phyloP scores from a whole-genome alignment of 495 filamentous ascomycete genomes.

The Chaetomidium leptoderma region DNA sequence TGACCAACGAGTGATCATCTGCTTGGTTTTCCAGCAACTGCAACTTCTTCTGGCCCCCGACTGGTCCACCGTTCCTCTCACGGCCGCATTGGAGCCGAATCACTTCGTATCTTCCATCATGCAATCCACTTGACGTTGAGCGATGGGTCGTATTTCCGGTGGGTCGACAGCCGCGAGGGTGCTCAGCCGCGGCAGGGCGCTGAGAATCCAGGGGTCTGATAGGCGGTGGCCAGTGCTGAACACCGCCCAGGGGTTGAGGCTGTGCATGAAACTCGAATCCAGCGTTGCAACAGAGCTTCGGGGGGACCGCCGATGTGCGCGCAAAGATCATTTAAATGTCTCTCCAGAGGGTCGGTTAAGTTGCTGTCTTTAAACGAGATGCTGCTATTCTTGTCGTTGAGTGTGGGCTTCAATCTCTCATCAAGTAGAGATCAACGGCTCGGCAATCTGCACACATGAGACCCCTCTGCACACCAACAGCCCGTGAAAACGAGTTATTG shows the following conservation, averaged over 20 bases:
- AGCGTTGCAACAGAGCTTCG: background rate
- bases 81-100: background rate
- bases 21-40: background rate
- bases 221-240: constrained; percentile 20
- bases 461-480: no score
- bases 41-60: background rate
- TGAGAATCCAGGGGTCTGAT: constrained; percentile 12
- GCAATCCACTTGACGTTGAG: background rate
- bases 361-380: no score
- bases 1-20: no score
- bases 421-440: no score
- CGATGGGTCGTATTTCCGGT: constrained; percentile 8
- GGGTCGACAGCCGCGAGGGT: constrained; percentile 11
- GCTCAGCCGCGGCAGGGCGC: constrained; percentile 15
- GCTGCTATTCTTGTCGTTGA: no score
- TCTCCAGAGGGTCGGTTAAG: no score
- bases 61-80: background rate
- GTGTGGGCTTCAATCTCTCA: no score
- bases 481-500: no score
- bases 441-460: no score
- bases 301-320: background rate
- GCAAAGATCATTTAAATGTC: background rate
- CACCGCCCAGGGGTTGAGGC: constrained; percentile 24
- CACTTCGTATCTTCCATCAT: constrained; percentile 5
- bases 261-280: constrained; percentile 8